Percentiles rank a stretch among this genome's conserved stretches.
These are phyloP conservation scores for Hordeum marinum DNA, from an alignment of 176 grass and related monocot species.

Conservation along the genomic window DNA sequence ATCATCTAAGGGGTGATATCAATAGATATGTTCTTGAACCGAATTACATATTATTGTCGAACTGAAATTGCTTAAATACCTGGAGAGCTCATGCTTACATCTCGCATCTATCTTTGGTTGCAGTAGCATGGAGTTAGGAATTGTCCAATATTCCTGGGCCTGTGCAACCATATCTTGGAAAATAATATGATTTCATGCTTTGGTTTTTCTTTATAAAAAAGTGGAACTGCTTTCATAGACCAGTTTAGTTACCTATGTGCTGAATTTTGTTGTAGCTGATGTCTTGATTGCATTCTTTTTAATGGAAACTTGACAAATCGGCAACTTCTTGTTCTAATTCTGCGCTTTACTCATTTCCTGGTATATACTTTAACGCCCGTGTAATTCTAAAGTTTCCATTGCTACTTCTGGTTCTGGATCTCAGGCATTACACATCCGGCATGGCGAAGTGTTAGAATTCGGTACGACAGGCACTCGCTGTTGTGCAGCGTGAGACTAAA, in stretches of 20 bases:
- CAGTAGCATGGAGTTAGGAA: background rate
- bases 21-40: too few relatives aligned
- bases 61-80: background rate
- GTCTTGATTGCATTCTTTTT: background rate
- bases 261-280: background rate
- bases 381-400: background rate
- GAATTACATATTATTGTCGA: background rate
- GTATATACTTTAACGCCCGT: background rate
- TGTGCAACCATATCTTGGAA: background rate
- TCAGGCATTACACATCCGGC: background rate
- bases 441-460: background rate
- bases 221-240: background rate
- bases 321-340: too few relatives aligned
- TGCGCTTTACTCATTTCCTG: background rate
- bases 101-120: background rate
- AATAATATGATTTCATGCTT: background rate
- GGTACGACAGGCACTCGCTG: background rate
- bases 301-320: background rate
- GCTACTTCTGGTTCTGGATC: background rate
- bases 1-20: too few relatives aligned
- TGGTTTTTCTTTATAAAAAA: background rate
- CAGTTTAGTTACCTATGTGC: background rate
- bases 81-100: background rate
- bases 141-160: background rate
- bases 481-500: background rate